Evolutionary conservation across 495 filamentous ascomycete species (phyloP), one percentile per base, ranked within the genome.

Genomic region (Endocarpon pusillum): DNA sequence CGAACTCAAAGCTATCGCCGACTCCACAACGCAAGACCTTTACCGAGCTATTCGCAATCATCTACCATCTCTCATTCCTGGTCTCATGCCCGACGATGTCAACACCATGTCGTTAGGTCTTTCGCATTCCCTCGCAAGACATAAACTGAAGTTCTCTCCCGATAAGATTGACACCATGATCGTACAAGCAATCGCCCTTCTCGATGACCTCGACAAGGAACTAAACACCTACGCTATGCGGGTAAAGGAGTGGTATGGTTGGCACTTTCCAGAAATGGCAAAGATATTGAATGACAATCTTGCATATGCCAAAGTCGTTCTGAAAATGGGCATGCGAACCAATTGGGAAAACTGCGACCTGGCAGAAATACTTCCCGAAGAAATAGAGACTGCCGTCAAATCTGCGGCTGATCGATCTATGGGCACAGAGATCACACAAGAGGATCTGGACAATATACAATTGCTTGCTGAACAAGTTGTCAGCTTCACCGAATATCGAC

Each of bases 141-240:
- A 99, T 63, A 94, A 87, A 64, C 74, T 99, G 44, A 94, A 93
- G 64, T 99, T 99, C 64, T 94, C 85, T 3, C 79, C 89, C 29
- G 89, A 99, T 46, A 99, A 99, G 64, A 92, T 99, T 37, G 89
- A 99, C 46, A 86, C 85, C 34, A 99, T 99, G 89, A 93, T 99
- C 43, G 82, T 99, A 24, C 89, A 96, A 58, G 83, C 89, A 36
- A 92, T 97, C 46, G 75, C 75, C 18, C 73, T 94, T 30, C 66
- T 99, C 16, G 89, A 99, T 53, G 89, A 96, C 43, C 61, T 96
- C 25, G 89, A 99, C 64, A 99, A 99, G 66, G 91, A 99, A 55
- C 62, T 99, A 32, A 99, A 99, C 60, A 87, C 76, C 42, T 94
- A 93, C 48, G 91, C 89, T 44, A 99, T 99, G 89, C 67, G 89